Evolutionary conservation across 768 basidiomycete genomes (phyloP), one percentile per base, ranked within the genome.

Genomic region (Auriscalpium orientale): DNA sequence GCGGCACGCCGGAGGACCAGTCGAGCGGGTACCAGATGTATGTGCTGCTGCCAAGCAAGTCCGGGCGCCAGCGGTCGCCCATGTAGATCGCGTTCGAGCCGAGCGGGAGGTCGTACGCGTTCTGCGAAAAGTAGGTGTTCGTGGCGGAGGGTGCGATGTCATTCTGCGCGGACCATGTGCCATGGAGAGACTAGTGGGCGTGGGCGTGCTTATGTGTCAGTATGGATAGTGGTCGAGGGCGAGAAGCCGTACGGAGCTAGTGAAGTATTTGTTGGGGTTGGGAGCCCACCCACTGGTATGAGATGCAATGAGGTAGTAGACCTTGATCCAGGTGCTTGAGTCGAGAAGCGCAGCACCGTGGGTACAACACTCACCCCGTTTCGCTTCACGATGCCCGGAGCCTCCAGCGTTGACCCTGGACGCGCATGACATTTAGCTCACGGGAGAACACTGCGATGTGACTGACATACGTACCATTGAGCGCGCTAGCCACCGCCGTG

Each of bases 21-120:
- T 73, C 73, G 54, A 85, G 65, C 7, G 83, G 83, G 56, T 78
- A 77, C 83, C 82, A 85, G 49, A 83, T 78, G 67, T 84, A 84
- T 49, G 73, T 68, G 62, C 80, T 81, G 61, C 76, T 79, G 13
- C 82, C 82, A 5, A 83, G 72, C 18, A 80, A 62, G 37, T 67
- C 65, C 18, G 80, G 74, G 13, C 79, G 68, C 83, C 82, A 85
- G 50, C 83, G 78, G 65, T 85, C 83, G 45, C 83, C 82, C 79
- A 83, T 82, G 61, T 83, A 85, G 51, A 85, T 75, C 2, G 74
- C 76, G 51, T 74, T 77, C 5, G 68, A 68, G 8, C 75, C 79
- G 33, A 83, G 66, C 13, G 74, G 71, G 47, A 83, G 65, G 63
- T 83, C 80, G 61, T 71, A 83, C 4, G 76, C 71, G 65, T 83